phyloP scores from a whole-genome alignment of 176 grass and related monocot genomes.

The Aegilops sharonensis region DNA sequence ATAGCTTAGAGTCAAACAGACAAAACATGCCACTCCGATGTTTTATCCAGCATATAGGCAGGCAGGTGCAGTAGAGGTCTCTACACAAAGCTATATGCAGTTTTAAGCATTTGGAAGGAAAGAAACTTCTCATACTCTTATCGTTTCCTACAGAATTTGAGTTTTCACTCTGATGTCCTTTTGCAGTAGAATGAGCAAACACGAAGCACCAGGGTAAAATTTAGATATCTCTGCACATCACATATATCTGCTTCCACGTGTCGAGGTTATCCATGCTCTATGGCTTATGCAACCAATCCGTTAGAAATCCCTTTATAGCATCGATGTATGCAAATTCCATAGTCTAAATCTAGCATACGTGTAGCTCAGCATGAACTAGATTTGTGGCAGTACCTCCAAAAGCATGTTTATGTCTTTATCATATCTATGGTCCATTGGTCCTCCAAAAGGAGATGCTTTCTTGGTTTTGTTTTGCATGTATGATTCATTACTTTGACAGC shows the following conservation, averaged over 20 bases:
- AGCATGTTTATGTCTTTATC: constrained; percentile 28
- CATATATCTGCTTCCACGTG: constrained; percentile 26
- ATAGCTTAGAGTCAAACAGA: neutral
- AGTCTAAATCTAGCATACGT: constrained; percentile 15
- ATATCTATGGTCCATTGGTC: constrained; percentile 3
- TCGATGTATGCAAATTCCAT: constrained; percentile 14
- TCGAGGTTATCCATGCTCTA: constrained; percentile 35
- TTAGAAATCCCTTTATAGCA: constrained; percentile 32
- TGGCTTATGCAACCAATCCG: constrained; percentile 25
- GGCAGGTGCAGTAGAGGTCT: neutral
- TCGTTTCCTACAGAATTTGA: neutral
- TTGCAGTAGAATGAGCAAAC: constrained; percentile 16
- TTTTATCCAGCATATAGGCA: constrained; percentile 22
- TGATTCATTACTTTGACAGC: constrained; percentile 10
- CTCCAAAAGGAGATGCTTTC: constrained; percentile 46
- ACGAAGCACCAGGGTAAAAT: neutral
- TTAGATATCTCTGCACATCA: constrained; percentile 8
- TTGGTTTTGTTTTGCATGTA: constrained; percentile 23
- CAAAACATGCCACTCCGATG: neutral
- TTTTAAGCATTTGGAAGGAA: neutral
- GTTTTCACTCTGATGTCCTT: neutral
- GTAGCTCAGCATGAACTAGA: constrained; percentile 28
- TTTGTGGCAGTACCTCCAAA: constrained; percentile 27
- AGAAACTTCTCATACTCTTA: neutral
- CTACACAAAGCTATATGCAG: neutral